Conservation (phyloP, 345 rosid genomes). For the Lagerstroemia speciosa region DNA sequence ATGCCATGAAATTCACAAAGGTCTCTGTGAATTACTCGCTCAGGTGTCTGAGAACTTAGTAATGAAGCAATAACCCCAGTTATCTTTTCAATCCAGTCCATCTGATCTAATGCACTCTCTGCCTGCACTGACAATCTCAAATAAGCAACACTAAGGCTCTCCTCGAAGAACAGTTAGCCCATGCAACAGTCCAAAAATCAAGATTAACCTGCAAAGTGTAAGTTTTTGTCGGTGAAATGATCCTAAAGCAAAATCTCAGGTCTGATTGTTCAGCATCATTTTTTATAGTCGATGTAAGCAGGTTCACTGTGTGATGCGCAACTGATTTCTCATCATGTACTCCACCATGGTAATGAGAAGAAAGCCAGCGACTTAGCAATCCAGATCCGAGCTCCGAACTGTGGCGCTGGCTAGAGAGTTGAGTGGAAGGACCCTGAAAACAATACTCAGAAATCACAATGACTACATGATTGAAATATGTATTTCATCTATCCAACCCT, state of each 20-base stretch:
- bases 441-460: slow-evolving; percentile 52
- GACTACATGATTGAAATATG: background rate
- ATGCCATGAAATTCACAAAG: background rate
- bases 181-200: background rate
- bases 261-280: slow-evolving; percentile 95
- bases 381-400: slow-evolving; percentile 95
- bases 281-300: slow-evolving; percentile 92
- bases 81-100: slow-evolving; percentile 99
- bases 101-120: slow-evolving; percentile 93
- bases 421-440: too few species aligned
- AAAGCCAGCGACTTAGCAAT: slow-evolving; percentile 86
- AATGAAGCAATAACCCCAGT: slow-evolving; percentile 96
- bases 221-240: slow-evolving; percentile 93
- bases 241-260: slow-evolving; percentile 95
- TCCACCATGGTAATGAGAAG: slow-evolving; percentile 87
- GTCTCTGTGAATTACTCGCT: slow-evolving; percentile 34
- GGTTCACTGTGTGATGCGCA: slow-evolving; percentile 96
- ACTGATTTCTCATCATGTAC: slow-evolving; percentile 95
- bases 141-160: slow-evolving; percentile 27
- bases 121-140: slow-evolving; percentile 86
- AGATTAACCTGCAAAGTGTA: slow-evolving; percentile 81
- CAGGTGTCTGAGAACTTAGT: slow-evolving; percentile 91
- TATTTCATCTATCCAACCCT: background rate
- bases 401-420: too few species aligned
- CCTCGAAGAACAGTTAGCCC: slow-evolving; percentile 2